A percentile compares a stretch with the other conserved stretches of the same genome.
Evolutionary conservation across 768 basidiomycete genomes (phyloP).

Genomic region (Fibroporia radiculosa): DNA sequence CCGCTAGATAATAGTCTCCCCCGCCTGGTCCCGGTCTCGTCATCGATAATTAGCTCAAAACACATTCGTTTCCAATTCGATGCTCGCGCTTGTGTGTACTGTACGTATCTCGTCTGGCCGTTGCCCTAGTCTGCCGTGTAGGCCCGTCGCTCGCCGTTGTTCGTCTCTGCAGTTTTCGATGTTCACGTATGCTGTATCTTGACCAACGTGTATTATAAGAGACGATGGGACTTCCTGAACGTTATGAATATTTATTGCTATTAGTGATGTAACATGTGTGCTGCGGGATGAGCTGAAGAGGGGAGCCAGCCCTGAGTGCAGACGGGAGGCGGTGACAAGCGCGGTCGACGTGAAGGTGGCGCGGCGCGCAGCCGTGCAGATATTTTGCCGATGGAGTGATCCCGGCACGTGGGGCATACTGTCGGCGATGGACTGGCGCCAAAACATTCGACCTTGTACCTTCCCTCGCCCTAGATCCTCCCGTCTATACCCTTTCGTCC

Average conservation of each 20-base stretch:
- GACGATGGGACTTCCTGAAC: constrained; percentile 5
- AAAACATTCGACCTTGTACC: background rate
- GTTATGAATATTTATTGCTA: constrained; percentile 4
- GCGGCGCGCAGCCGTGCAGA: background rate
- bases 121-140: too few species aligned
- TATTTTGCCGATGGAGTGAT: background rate
- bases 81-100: background rate
- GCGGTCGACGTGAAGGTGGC: background rate
- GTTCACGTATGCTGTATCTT: constrained; percentile 7
- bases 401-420: constrained; percentile 1
- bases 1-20: background rate
- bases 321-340: background rate
- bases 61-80: constrained; percentile 1
- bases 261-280: background rate
- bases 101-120: constrained; percentile 1
- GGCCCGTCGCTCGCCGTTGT: constrained; percentile 1
- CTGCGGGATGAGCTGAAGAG: background rate
- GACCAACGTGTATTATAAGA: constrained; percentile 8
- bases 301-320: too few species aligned
- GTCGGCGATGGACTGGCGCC: background rate
- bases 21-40: constrained; percentile 1
- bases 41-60: constrained; percentile 14
- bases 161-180: constrained; percentile 3
- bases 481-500: background rate
- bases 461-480: too few species aligned